Evolutionary conservation across 495 filamentous ascomycete species (phyloP), one percentile per base, ranked within the genome.

Genomic region (Tuber melanosporum): DNA sequence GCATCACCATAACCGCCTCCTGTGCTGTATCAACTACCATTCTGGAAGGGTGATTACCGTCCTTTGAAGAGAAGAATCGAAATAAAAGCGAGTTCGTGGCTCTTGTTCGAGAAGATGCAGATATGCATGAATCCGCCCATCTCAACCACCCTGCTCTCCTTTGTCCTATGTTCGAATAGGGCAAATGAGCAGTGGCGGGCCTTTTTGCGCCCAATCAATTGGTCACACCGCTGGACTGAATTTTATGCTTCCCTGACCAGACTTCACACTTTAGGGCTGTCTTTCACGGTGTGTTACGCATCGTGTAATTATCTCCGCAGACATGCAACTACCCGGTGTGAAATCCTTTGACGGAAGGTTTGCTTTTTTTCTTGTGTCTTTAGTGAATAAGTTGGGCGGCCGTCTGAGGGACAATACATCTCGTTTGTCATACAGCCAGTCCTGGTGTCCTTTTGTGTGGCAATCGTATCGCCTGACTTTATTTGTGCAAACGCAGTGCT

Each of bases 221-320:
- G 75, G 20, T 41, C 73, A 47, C 46, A 71, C 41, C 4, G 19
- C 46, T 72, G 71, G 70, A 43, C 49, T 36, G 70, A 72, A 71
- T 71, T 71, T 66, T n/a, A 62, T 42, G 10, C 45, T 52, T 32
- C 44, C 71, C 66, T 74, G 46, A 77, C 71, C 71, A 73, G 20
- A 57, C 44, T 71, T 76, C 41, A 70, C 66, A 78, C 39, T 73
- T 79, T 80, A 80, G 73, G 77, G 77, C 78, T 80, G 71, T 76
- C 52, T 62, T 62, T 46, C 66, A 52, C 17, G 45, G 45, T n/a
- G 73, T 52, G 69, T 36, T 44, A 71, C 46, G 42, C 44, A 32
- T 66, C 57, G 20, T 57, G 17, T 36, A 66, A 46, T 42, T 32
- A 43, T 57, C 70, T 42, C 76, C 44, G 66, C 44, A 78, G 71